Base-by-base conservation (phyloP, 2,329 filamentous ascomycete species). In the Tolypocladium ophioglossoides region DNA sequence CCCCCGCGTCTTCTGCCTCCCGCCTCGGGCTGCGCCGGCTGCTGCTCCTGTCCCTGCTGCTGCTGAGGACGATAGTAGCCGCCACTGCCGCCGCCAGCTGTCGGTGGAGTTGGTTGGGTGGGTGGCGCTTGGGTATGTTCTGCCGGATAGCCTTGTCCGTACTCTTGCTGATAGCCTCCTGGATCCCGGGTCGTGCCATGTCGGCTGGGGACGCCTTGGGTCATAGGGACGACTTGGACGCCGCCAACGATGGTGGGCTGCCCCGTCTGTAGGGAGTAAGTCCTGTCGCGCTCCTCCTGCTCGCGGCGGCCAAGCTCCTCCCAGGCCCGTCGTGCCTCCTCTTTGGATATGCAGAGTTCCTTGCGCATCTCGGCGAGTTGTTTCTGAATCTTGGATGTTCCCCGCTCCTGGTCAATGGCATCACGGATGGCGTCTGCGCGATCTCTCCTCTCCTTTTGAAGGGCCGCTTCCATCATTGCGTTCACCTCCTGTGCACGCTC, bases 191-290 rank as follows among this genome's bases (percentile, higher is more conserved):
- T 68, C 59, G 72, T 78, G 52, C 70, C 69, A 51, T 78, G 74
- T 55, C 80, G 79, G 63, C 78, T 82, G 3, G 79, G 77, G 14
- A 84, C 77, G 11, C 85, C 85, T 60, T 87, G 85, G 48, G 85
- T 85, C 89, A 95, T 95, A 8, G 94, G 94, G 20, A 97, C 89
- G 14, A 99, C 94, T 65, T 96, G 91, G 14, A 97, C 90, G 44
- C 92, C 92, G 50, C 91, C 91, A 10, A 99, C 88, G 50, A 95
- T 78, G 1, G 91, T 96, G 16, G 92, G 89, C 56, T 91, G 84
- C 8, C 94, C 94, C 58, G 88, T 87, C 63, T 94, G 85, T 27
- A 99, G 75, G n/a, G 89, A 91, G 32, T 83, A 78, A 2, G 89
- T 94, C 48, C 89, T 82, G 59, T 96, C 91, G 7, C 92, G 84